Evolutionary conservation across 495 filamentous ascomycete species (phyloP).

Genomic region (Annulohypoxylon maeteangense): DNA sequence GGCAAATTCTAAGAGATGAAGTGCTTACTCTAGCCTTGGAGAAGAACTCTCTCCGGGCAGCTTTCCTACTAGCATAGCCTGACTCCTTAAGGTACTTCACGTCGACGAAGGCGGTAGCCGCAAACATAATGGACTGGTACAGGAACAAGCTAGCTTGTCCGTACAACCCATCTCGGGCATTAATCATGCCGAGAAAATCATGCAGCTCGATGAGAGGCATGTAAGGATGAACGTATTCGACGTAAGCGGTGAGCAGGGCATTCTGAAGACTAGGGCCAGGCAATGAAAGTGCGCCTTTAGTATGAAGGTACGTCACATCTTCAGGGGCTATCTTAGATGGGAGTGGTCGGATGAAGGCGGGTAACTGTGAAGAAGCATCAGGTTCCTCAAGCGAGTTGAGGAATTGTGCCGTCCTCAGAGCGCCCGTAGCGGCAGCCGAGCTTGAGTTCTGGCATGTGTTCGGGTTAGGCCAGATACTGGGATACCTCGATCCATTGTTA

Average conservation of each 20-base stretch:
- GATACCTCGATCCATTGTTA: constrained; percentile 47
- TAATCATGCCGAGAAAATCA: constrained; percentile 74
- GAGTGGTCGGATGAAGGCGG: constrained; percentile 78
- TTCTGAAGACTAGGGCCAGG: constrained; percentile 74
- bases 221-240: constrained; percentile 87
- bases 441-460: constrained; percentile 38
- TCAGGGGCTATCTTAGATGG: constrained; percentile 74
- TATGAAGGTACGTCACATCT: constrained; percentile 77
- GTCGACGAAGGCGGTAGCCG: constrained; percentile 80
- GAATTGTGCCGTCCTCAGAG: constrained; percentile 44
- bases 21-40: constrained; percentile 76
- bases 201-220: constrained; percentile 87
- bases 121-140: constrained; percentile 86
- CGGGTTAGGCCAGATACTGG: constrained; percentile 47
- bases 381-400: constrained; percentile 48
- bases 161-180: constrained; percentile 69
- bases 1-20: background rate
- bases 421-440: constrained; percentile 25
- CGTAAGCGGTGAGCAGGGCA: constrained; percentile 77
- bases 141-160: constrained; percentile 79
- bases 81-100: constrained; percentile 72
- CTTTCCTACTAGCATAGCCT: constrained; percentile 75
- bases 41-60: constrained; percentile 82
- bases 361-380: constrained; percentile 57
- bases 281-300: constrained; percentile 78